Conservation (phyloP, 176 grass and related monocot species). For the Hsuehochloa calcarea region DNA sequence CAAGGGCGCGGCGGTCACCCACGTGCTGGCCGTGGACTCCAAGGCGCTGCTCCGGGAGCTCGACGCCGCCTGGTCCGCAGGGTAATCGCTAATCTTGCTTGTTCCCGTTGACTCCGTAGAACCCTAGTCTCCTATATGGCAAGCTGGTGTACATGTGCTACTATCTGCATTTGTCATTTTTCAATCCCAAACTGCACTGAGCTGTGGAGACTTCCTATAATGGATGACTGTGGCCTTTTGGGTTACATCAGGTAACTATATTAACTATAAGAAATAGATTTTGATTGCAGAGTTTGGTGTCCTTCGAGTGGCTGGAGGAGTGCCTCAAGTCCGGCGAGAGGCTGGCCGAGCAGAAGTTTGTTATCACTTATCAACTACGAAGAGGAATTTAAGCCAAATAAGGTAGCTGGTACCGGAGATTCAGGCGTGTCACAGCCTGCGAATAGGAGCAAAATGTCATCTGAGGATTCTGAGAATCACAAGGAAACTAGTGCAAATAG, state of each 20-base stretch:
- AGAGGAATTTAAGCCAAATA: slow-evolving; percentile 36
- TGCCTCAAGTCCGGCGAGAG: slow-evolving; percentile 70
- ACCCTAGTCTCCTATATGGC: neutral
- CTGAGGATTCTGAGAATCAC: neutral
- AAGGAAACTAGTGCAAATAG: neutral
- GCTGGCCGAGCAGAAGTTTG: slow-evolving; percentile 51
- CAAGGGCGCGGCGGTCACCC: slow-evolving; percentile 56
- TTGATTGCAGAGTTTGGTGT: slow-evolving; percentile 51
- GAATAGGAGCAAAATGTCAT: slow-evolving; percentile 49
- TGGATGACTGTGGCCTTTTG: neutral
- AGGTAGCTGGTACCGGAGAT: slow-evolving; percentile 10
- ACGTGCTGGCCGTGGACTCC: slow-evolving; percentile 66
- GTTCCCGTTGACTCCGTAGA: neutral
- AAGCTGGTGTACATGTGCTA: neutral
- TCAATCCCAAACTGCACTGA: neutral
- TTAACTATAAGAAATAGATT: neutral
- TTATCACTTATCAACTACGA: slow-evolving; percentile 57
- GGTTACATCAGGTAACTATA: neutral
- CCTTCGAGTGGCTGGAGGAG: slow-evolving; percentile 71
- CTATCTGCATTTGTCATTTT: slow-evolving; percentile 5
- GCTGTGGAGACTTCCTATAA: neutral
- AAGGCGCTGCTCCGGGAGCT: slow-evolving; percentile 56
- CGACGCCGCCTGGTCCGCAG: slow-evolving; percentile 47
- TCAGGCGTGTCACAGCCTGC: neutral
- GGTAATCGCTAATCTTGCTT: slow-evolving; percentile 28